phyloP scores from a whole-genome alignment of 768 basidiomycete species.

The Auricularia cornea region DNA sequence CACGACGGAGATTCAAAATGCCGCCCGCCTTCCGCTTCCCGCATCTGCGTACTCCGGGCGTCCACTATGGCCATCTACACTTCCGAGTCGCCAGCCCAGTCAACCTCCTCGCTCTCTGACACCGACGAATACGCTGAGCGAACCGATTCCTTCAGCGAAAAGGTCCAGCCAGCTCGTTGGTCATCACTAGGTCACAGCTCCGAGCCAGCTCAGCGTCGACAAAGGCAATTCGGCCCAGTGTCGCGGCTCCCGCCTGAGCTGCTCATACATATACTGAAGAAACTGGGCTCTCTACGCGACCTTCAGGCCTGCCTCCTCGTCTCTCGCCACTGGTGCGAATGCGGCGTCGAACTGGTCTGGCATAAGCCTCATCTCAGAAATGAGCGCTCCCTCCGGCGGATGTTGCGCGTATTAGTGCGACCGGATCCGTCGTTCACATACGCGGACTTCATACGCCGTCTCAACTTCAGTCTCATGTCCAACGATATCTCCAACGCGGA shows the following conservation, averaged over 20 bases:
- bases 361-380: conserved; percentile 75
- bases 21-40: not conserved
- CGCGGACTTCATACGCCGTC: conserved; percentile 75
- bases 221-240: conserved; percentile 41
- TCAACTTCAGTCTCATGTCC: conserved; percentile 77
- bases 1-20: not conserved
- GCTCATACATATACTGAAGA: conserved; percentile 84
- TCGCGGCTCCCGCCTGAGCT: conserved; percentile 79
- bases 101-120: conserved; percentile 71
- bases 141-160: conserved; percentile 33
- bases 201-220: conserved; percentile 21
- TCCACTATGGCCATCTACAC: not conserved
- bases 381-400: conserved; percentile 61
- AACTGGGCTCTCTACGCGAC: conserved; percentile 66
- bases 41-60: not conserved
- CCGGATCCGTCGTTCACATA: conserved; percentile 75
- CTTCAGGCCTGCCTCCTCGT: conserved; percentile 71
- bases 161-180: conserved; percentile 5
- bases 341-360: conserved; percentile 92
- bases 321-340: conserved; percentile 90
- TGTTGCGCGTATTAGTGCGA: conserved; percentile 61
- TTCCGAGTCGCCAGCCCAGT: conserved; percentile 19
- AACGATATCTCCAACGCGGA: conserved; percentile 64
- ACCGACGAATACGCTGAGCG: conserved; percentile 55
- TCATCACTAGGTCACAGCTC: conserved; percentile 20